Conservation (phyloP, 73 alveolate species). For the Tetrahymena malaccensis region DNA sequence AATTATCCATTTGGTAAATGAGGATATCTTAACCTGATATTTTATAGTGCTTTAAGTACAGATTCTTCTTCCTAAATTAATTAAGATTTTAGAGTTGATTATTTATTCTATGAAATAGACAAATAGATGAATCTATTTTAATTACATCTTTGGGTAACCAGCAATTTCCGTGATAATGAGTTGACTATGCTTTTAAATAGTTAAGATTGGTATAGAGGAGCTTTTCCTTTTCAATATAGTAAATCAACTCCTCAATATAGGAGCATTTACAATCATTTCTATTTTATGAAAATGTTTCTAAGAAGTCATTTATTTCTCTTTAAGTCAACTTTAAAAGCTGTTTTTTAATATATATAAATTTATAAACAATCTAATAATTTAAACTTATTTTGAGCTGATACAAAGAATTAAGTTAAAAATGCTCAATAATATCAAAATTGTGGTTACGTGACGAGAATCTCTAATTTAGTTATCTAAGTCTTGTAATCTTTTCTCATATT, state of each 20-base stretch:
- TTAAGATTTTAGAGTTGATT: too few relatives aligned
- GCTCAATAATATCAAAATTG: neutral
- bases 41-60: neutral
- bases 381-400: neutral
- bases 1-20: conserved; percentile 55
- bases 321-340: neutral
- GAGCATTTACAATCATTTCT: neutral
- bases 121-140: too few relatives aligned
- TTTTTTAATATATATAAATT: neutral
- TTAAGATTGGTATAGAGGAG: neutral
- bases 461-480: neutral
- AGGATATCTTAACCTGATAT: neutral
- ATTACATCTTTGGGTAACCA: neutral
- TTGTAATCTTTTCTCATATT: neutral
- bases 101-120: too few relatives aligned
- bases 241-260: neutral
- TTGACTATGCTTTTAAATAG: neutral
- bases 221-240: neutral
- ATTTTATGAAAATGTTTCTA: neutral
- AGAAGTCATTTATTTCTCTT: neutral
- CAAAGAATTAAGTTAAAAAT: too few relatives aligned
- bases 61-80: neutral
- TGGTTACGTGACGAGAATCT: neutral
- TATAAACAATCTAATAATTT: neutral
- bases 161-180: neutral